A percentile compares a stretch with the other conserved stretches of the same genome.
Conservation (phyloP, 2,329 filamentous ascomycete species). For the Cladophialophora exuberans region DNA sequence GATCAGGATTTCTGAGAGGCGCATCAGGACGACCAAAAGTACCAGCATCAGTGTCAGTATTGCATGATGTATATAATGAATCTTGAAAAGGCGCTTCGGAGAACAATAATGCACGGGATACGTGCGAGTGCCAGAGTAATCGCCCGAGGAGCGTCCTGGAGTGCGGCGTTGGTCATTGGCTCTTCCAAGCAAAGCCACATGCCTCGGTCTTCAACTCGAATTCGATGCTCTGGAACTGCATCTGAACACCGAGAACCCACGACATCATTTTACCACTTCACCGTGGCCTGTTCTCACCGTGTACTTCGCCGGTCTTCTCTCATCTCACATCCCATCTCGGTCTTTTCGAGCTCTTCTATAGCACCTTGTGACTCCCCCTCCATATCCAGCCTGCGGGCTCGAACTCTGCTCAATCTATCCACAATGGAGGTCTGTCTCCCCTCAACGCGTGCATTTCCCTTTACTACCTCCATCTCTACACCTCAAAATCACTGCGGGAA, state of each 20-base stretch:
- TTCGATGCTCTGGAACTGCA: no score
- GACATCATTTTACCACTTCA: slow-evolving; percentile 3
- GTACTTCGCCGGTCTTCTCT: background rate
- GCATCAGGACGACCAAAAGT: no score
- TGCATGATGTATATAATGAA: background rate
- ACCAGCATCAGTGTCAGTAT: background rate
- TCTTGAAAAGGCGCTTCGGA: no score
- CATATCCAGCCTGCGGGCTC: no score
- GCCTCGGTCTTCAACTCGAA: slow-evolving; percentile 13
- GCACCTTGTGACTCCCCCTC: no score
- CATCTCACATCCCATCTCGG: background rate
- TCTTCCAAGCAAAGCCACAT: slow-evolving; percentile 2
- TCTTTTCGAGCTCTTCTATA: no score
- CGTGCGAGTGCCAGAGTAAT: no score
- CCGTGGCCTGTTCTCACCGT: background rate
- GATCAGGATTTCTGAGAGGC: background rate
- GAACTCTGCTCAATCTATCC: no score
- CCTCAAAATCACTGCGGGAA: no score
- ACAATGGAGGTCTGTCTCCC: background rate
- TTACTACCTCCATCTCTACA: background rate
- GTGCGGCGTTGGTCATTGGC: background rate
- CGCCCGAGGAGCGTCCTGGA: background rate
- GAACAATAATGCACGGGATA: no score
- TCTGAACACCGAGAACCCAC: background rate
- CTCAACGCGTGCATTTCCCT: background rate